These are phyloP conservation scores for Scleroderma citrinum DNA, from an alignment of 768 basidiomycete species.

Conservation along the genomic window DNA sequence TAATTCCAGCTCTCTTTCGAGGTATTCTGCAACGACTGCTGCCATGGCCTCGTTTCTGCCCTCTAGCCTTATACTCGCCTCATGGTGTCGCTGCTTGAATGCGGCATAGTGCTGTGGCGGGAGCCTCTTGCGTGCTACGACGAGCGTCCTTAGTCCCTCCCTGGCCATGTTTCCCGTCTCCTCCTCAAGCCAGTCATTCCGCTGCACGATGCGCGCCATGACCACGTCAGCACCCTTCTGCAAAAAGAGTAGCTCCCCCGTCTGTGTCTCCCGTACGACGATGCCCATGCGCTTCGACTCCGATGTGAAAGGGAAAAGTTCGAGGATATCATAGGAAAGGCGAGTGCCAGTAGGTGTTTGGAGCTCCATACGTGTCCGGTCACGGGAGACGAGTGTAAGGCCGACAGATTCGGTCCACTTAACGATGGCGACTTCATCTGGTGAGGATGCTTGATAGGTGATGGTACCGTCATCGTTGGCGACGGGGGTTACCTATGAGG, in stretches of 20 bases:
- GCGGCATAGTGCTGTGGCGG: conserved; percentile 60
- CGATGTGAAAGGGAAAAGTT: conserved; percentile 97
- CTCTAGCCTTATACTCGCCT: conserved; percentile 75
- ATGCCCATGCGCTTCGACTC: conserved; percentile 99
- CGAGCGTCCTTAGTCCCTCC: conserved; percentile 91
- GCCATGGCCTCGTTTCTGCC: conserved; percentile 79
- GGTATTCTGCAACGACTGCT: conserved; percentile 60
- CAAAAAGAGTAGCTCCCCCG: conserved; percentile 79
- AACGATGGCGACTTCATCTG: conserved; percentile 98
- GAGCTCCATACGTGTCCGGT: conserved; percentile 86
- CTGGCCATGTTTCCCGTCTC: conserved; percentile 98
- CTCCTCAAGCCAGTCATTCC: conserved; percentile 98
- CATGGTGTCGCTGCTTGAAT: conserved; percentile 68
- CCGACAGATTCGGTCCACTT: conserved; percentile 96
- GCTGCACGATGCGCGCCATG: conserved; percentile 90
- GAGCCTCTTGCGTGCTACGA: conserved; percentile 80
- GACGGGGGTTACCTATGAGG: conserved; percentile 83
- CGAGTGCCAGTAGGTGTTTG: conserved; percentile 60
- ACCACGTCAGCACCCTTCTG: conserved; percentile 99
- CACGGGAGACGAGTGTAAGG: conserved; percentile 80
- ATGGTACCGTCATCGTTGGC: conserved; percentile 90
- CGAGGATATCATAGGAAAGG: conserved; percentile 78
- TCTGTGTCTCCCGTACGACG: conserved; percentile 73
- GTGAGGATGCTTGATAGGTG: conserved; percentile 98
- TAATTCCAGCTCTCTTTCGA: conserved; percentile 89